Percentiles rank a stretch among this genome's conserved stretches.
These are phyloP conservation scores for Coffea humblotiana DNA, from an alignment of 305 asterid genomes.

Conservation along the genomic window DNA sequence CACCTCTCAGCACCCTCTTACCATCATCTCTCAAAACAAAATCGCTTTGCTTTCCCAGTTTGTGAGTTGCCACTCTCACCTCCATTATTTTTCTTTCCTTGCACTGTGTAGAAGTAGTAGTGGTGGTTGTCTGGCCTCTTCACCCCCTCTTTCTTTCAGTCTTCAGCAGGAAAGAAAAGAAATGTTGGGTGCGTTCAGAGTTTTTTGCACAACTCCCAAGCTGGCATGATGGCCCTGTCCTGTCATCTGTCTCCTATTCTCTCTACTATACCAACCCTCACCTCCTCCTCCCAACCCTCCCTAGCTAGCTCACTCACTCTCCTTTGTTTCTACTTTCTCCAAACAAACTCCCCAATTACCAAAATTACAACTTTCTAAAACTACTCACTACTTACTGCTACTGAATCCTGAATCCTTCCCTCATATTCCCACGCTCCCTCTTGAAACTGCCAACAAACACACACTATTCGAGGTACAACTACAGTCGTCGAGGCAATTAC, in stretches of 20 bases:
- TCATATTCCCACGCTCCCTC: background rate
- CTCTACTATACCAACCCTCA: background rate
- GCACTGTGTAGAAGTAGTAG: too few species aligned
- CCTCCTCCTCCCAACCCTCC: background rate
- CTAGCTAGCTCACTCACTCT: too few species aligned
- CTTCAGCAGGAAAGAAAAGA: background rate
- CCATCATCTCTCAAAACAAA: too few species aligned
- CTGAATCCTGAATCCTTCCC: background rate
- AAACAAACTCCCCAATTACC: too few species aligned
- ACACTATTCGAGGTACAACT: background rate
- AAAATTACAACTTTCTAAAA: too few species aligned
- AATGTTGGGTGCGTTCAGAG: background rate
- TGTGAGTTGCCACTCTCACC: background rate
- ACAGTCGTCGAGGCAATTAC: background rate
- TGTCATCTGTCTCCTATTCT: conserved; percentile 34
- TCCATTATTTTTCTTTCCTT: conserved; percentile 20
- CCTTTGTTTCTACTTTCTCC: too few species aligned
- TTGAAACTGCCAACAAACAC: background rate
- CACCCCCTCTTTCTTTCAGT: background rate
- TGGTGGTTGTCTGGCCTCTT: too few species aligned
- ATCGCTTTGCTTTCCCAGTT: background rate
- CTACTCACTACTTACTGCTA: background rate
- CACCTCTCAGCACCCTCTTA: too few species aligned
- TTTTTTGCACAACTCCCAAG: conserved; percentile 27
- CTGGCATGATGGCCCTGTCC: conserved; percentile 34